phyloP scores from a whole-genome alignment of 371 early-diverging fungal species.

The Mortierella sp. region DNA sequence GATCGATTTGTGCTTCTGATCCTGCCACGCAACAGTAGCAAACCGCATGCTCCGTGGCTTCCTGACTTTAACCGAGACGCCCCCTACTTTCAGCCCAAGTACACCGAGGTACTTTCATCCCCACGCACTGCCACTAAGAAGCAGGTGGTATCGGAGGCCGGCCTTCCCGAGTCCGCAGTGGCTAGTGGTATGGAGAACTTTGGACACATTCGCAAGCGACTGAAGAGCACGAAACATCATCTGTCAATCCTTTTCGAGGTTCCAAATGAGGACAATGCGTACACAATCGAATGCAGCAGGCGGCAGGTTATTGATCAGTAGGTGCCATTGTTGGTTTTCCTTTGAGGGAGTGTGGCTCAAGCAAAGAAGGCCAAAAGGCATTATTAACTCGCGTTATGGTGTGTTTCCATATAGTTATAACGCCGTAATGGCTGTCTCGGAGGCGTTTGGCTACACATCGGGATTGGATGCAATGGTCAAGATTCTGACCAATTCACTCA shows the following conservation, averaged over 20 bases:
- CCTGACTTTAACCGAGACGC: conserved; percentile 48
- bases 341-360: background rate
- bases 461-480: background rate
- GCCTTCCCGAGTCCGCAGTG: background rate
- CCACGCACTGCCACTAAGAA: background rate
- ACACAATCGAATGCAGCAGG: background rate
- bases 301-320: background rate
- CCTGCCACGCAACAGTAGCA: conserved; percentile 30
- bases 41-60: conserved; percentile 41
- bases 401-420: background rate
- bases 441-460: background rate
- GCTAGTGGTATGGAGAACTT: background rate
- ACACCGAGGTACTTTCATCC: background rate
- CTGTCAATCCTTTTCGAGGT: background rate
- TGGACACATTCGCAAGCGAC: background rate
- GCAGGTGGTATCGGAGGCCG: background rate
- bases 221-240: background rate
- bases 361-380: background rate
- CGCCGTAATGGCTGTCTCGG: background rate
- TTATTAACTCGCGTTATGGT: background rate
- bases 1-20: conserved; percentile 46
- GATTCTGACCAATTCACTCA: background rate
- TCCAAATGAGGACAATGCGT: background rate
- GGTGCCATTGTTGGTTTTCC: background rate
- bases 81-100: conserved; percentile 28